Evolutionary conservation across 176 grass and related monocot genomes (phyloP).

Genomic region (Oryza officinalis): DNA sequence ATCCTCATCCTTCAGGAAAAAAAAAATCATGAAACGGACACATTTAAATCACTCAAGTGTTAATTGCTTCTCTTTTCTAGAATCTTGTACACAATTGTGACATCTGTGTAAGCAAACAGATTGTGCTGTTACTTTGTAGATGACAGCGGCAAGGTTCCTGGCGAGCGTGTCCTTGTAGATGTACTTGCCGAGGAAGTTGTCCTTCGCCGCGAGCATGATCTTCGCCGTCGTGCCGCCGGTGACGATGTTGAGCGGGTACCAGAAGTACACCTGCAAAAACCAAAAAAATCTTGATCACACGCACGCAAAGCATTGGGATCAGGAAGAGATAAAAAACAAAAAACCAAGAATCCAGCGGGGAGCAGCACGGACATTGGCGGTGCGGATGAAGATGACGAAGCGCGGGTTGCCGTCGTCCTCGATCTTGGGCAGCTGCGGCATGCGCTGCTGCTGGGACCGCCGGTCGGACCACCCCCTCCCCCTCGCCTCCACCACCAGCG

Average conservation of each 20-base stretch:
- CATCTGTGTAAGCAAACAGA: not conserved
- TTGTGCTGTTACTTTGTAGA: conserved; percentile 64
- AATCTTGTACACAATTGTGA: not conserved
- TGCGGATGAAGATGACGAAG: conserved; percentile 95
- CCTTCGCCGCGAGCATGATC: conserved; percentile 94
- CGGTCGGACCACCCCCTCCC: conserved; percentile 62
- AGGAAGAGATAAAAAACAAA: not conserved
- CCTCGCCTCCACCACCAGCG: conserved; percentile 62
- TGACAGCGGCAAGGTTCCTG: conserved; percentile 78
- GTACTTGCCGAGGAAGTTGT: conserved; percentile 96
- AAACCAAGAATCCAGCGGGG: not conserved
- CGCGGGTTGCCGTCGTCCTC: conserved; percentile 84
- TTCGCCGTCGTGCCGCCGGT: conserved; percentile 92
- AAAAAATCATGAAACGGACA: not conserved
- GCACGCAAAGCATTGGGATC: not conserved
- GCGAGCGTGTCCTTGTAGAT: conserved; percentile 92
- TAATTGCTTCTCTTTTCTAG: not conserved
- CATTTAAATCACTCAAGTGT: not conserved
- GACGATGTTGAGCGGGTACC: conserved; percentile 92
- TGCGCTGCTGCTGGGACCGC: conserved; percentile 53
- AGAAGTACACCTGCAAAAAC: conserved; percentile 76
- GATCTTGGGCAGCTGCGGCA: conserved; percentile 69
- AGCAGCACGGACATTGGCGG: conserved; percentile 57
- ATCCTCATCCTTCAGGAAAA: conserved; percentile 71
- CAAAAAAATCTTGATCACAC: not conserved